These are phyloP conservation scores for Ascochyta clinopodiicola DNA, from an alignment of 2,329 filamentous ascomycete genomes.

Conservation along the genomic window DNA sequence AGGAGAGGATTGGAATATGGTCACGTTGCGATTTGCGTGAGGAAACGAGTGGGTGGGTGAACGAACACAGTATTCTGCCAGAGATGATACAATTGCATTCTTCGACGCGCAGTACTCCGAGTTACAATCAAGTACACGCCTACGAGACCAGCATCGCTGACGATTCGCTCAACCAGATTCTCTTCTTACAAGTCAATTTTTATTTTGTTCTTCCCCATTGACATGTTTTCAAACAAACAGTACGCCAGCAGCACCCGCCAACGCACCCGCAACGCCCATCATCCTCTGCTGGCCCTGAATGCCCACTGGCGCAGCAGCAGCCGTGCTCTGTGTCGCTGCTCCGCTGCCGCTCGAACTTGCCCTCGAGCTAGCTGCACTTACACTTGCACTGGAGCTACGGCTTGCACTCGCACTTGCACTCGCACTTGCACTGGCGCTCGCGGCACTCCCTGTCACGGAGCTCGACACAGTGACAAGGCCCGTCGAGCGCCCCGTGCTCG, in stretches of 20 bases:
- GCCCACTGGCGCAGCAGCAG: constrained; percentile 11
- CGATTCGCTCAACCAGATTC: too few species aligned
- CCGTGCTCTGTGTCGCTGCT: constrained; percentile 8
- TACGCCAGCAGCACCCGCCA: constrained; percentile 28
- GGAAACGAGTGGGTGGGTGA: too few species aligned
- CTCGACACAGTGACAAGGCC: neutral
- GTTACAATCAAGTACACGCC: too few species aligned
- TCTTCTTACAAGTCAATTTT: too few species aligned
- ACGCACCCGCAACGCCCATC: constrained; percentile 25
- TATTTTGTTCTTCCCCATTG: too few species aligned
- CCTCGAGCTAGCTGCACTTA: constrained; percentile 2
- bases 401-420: neutral
- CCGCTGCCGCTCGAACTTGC: constrained; percentile 2
- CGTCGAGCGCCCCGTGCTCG: neutral
- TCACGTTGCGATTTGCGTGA: too few species aligned
- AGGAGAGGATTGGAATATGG: too few species aligned
- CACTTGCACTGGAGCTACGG: constrained; percentile 7
- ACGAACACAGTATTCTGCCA: too few species aligned
- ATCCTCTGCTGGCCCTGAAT: constrained; percentile 8
- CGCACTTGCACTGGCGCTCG: constrained; percentile 2
- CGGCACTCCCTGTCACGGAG: neutral
- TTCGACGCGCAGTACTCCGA: too few species aligned
- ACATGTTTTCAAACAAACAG: constrained; percentile 14
- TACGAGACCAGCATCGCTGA: too few species aligned
- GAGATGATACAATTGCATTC: too few species aligned